A percentile compares a stretch with the other conserved stretches of the same genome.
Conservation (phyloP, 192 early-diverging fungal species). For the Helicostylum pulchrum region DNA sequence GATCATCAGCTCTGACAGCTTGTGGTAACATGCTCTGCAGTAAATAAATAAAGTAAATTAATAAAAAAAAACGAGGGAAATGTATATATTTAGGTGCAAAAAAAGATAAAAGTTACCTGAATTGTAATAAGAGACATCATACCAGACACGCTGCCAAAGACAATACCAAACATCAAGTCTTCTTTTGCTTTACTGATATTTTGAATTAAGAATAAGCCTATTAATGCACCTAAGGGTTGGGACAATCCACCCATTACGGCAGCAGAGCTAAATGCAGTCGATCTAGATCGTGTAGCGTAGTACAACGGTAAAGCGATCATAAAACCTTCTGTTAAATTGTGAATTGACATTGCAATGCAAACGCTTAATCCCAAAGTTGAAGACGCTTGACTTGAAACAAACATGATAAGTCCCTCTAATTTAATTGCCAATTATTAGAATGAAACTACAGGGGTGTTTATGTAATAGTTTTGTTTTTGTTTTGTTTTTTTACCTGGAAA, state of each 20-base stretch:
- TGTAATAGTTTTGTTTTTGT: background rate
- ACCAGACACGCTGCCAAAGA: constrained; percentile 47
- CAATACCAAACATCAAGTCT: constrained; percentile 42
- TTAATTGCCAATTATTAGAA: background rate
- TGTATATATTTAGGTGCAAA: background rate
- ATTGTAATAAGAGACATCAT: constrained; percentile 56
- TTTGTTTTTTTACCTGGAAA: constrained; percentile 42
- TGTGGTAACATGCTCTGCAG: constrained; percentile 28
- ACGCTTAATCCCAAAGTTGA: constrained; percentile 47
- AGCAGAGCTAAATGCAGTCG: constrained; percentile 46
- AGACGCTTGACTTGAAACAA: constrained; percentile 44
- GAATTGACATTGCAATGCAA: constrained; percentile 52
- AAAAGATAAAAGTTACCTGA: constrained; percentile 24
- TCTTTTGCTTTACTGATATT: constrained; percentile 39
- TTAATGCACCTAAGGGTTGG: constrained; percentile 50
- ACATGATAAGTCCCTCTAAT: constrained; percentile 55
- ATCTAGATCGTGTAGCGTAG: constrained; percentile 45
- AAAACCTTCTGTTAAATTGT: constrained; percentile 55
- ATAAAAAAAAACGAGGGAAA: background rate
- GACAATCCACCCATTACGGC: constrained; percentile 50
- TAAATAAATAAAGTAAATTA: background rate
- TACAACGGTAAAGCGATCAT: constrained; percentile 56
- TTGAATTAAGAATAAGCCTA: constrained; percentile 43
- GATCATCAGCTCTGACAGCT: constrained; percentile 17
- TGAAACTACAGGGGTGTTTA: background rate